A percentile compares a stretch with the other conserved stretches of the same genome.
Conservation (phyloP, 306 rosid genomes). For the Trichosanthes truncata region DNA sequence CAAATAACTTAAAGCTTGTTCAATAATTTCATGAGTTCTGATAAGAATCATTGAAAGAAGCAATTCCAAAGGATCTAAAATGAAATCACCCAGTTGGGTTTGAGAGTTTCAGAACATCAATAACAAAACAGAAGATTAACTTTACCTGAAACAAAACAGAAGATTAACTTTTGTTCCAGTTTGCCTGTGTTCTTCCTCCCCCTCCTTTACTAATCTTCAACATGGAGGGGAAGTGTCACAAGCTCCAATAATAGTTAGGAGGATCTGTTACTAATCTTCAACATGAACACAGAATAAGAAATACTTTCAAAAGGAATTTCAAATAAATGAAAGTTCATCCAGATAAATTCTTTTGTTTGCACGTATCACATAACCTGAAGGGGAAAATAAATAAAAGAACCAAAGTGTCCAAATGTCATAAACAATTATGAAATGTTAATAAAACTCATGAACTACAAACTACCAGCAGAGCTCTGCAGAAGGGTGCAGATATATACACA, state of each 20-base stretch:
- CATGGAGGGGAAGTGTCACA: background rate
- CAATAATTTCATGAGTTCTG: background rate
- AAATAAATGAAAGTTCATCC: slow-evolving; percentile 8
- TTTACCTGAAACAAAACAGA: background rate
- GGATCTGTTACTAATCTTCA: slow-evolving; percentile 3
- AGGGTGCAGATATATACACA: slow-evolving; percentile 15
- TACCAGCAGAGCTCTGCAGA: slow-evolving; percentile 14
- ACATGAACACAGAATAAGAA: background rate
- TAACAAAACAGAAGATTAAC: background rate
- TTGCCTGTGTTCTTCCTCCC: slow-evolving; percentile 1
- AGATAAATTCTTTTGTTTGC: slow-evolving; percentile 4
- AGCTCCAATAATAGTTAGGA: background rate
- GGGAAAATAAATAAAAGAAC: slow-evolving; percentile 14
- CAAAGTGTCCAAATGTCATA: background rate
- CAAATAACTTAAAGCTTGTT: background rate
- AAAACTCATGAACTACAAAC: slow-evolving; percentile 12
- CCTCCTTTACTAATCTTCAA: background rate
- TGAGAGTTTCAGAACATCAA: background rate
- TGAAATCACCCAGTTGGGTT: background rate
- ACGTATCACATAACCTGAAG: slow-evolving; percentile 13
- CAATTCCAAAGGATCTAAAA: background rate
- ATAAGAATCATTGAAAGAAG: background rate
- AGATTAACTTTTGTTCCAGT: background rate
- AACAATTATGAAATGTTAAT: slow-evolving; percentile 12
- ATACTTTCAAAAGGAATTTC: slow-evolving; percentile 1